Evolutionary conservation across 306 rosid species (phyloP), one percentile per base, ranked within the genome.

Genomic region (Arachis stenosperma): DNA sequence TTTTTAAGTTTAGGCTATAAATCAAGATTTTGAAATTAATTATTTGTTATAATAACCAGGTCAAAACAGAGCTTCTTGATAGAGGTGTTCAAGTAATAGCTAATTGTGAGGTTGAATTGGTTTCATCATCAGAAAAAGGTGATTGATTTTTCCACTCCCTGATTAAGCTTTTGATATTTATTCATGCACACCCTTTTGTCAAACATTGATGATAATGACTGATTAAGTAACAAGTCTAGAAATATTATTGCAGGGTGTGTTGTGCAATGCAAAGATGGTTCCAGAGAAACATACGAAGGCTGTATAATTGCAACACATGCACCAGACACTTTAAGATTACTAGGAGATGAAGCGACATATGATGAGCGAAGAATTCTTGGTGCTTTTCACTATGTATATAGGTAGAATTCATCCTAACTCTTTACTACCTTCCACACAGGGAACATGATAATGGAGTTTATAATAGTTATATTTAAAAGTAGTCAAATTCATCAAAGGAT

Each of bases 381-480:
- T 63, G 98, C 98, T 71, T 93, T 93, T 82, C 97, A 87, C 81
- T 93, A 90, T 70, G 91, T 84, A 3, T 79, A 90, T 78, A 90
- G 98, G 98, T 89, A 50, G 71, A 17, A 68, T 42, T 42, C 46
- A 42, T 42, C 8, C 4, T 33, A 33, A 33, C 4, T 33, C 0
- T 33, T 33, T 33, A 22, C 27, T 22, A 22, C 27, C 27, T 22
- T 22, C 27, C 27, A 22, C 27, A 22, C 1, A 22, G 27, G 27
- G 27, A 22, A 22, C 27, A 22, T 22, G 27, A 22, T 1, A 22
- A 22, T 22, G 27, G 27, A 22, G 27, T 1, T 22, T 22, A 22
- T 22, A 22, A 22, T 22, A 22, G 27, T 22, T 22, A 22, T 22
- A 22, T 22, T 22, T 22, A 0, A 40, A 40, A 4, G 7, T 40